Evolutionary conservation across 202 grass and related monocot genomes (phyloP), one percentile per base, ranked within the genome.

Genomic region (Cymbopogon flexuosus): DNA sequence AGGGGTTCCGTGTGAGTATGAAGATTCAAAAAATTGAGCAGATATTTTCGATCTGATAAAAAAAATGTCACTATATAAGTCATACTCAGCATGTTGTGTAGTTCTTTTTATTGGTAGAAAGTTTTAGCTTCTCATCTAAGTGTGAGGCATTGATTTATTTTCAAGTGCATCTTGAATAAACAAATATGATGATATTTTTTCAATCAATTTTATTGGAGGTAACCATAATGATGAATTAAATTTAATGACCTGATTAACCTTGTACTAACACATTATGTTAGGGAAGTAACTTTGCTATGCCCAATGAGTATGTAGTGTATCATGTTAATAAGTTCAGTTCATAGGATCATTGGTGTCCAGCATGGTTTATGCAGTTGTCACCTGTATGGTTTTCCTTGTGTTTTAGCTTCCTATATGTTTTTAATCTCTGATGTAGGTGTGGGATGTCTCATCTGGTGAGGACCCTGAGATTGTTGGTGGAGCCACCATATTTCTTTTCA

Each of bases 401-500:
- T 29, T 68, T 75, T 70, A 54, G 45, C 9, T 73, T 57, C 14
- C 21, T 64, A 22, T 73, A 21, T 73, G 68, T 27, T 69, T 73
- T 29, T 61, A 18, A 16, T 63, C 5, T 87, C 22, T 39, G 54
- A 54, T 75, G 19, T 78, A 97, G 94, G 94, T 97, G 31, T 94
- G 85, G 84, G 92, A 95, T 66, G 87, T 95, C 12, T 93, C 92
- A 11, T 79, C 90, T 60, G 84, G 80, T 68, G 89, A 90, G n/a
- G 82, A 77, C 3, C 56, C 84, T 13, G 64, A 68, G 67, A 35
- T 93, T 59, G 70, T 98, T 34, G 92, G 96, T 54, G 90, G 88
- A 35, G 84, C 92, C 36, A 95, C 96, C 9, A 75, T 95, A 75
- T 98, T 88, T 40, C 88, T 99, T 60, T 98, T 95, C 67, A 98